Base-by-base conservation (phyloP, 805 yeast genomes). In the Starmerella stigmatis region DNA sequence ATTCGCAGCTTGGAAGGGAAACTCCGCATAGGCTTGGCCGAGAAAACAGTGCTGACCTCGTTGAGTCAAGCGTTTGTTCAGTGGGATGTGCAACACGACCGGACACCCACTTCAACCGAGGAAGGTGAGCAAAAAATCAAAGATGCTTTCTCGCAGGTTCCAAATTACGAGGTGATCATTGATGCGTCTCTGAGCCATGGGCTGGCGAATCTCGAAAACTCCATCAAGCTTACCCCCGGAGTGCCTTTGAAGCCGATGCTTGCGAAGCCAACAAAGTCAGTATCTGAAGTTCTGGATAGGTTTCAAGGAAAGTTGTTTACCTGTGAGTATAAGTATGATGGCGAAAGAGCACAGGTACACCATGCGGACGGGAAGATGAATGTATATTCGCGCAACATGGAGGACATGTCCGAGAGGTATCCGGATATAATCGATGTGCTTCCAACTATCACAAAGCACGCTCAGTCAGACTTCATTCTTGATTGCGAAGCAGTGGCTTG, bases 401-500 rank as follows among this genome's bases (percentile, higher is more conserved):
- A 92, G 65, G 89, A 92, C 62, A 92, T 92, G 98, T 81, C 95
- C 0, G 86, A 83, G 59, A 69, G 96, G 58, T 92, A 92, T 60
- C 98, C 98, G 0, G 98, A 92, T 63, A 74, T 92, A 49, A 67
- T 82, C 12, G 71, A 78, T 1, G 77, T 83, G 34, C 71, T 85
- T 16, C 73, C 74, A 35, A 80, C 79, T 31, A 77, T 80, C 48
- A 26, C 52, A 13, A 57, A 77, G 32, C 64, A 66, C 21, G 53
- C 57, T 4, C 52, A 52, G 10, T 50, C 57, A 1, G 73, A 83
- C 8, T 70, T 89, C 62, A 86, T 92, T 47, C 63, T 92, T 47
- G 98, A 92, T 61, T 83, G 96, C 65, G 98, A 92, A 64, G 96
- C 96, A 7, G 98, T 92, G 8, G 98, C 98, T 0, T 92, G 94